Evolutionary conservation across 2,329 filamentous ascomycete species (phyloP), one percentile per base, ranked within the genome.

Genomic region (Chrysosporium queenslandicum): DNA sequence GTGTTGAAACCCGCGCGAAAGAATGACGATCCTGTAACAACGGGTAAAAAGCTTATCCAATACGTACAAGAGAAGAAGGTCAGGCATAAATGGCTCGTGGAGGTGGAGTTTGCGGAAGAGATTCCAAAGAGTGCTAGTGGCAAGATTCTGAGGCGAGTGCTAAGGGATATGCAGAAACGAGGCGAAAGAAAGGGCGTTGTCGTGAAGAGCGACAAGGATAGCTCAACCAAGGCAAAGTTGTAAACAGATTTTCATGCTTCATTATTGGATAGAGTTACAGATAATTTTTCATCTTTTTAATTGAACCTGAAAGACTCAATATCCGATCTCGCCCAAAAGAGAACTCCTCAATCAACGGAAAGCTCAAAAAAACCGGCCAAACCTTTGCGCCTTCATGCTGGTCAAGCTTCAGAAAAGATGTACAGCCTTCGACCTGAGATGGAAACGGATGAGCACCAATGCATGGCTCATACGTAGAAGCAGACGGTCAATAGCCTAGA

Each of bases 21-120:
- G 16, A 18, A 62, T 9, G 42, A 62, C 46, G 63, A 60, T 36
- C 49, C 58, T 27, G 61, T 64, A 30, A 59, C 57, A 51, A 56
- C 68, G 6, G 72, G 73, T 1, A 62, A 63, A 43, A 75, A 76
- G 46, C 75, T 87, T 37, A 67, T 74, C 41, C 74, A 77, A 58
- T 80, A 81, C 63, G 81, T 87, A 3, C 74, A 78, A 62, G 74
- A 79, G 45, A 81, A 80, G 66, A 84, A 87, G 65, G 81, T 84
- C 1, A 73, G 77, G 23, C 62, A 68, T 42, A 71, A 70, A 55
- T 68, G 67, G 67, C 55, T 69, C 46, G 73, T 72, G 20, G 73
- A 73, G 3, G 68, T 74, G 11, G 64, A 62, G 11, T 75, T 74
- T 51, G 61, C 74, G 12, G 67, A 74, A 47, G 63, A 66, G 45